Evolutionary conservation across 1,284 basidiomycete genomes (phyloP).

Genomic region (Peniophora sp.): DNA sequence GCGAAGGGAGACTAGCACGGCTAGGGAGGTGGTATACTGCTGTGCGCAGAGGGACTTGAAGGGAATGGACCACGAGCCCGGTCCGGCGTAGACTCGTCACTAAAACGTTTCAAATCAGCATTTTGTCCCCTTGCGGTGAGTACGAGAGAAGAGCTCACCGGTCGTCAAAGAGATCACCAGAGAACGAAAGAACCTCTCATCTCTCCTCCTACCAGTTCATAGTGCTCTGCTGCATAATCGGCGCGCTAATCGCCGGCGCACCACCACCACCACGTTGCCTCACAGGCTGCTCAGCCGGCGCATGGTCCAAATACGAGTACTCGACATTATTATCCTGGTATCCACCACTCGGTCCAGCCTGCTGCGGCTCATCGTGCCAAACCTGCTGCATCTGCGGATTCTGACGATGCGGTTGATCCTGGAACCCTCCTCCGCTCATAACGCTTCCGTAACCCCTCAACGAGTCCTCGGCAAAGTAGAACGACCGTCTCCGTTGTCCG

Average conservation of each 20-base stretch:
- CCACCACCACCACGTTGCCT: constrained; percentile 43
- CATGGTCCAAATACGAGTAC: constrained; percentile 18
- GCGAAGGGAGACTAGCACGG: too few relatives aligned
- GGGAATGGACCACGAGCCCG: too few relatives aligned
- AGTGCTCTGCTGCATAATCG: constrained; percentile 61
- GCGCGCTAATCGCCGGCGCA: constrained; percentile 52
- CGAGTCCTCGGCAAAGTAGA: constrained; percentile 79
- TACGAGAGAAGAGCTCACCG: too few relatives aligned
- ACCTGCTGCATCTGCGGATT: too few relatives aligned
- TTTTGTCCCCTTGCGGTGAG: too few relatives aligned
- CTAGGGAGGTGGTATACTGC: too few relatives aligned
- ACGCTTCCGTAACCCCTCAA: constrained; percentile 43
- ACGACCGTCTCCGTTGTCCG: constrained; percentile 61
- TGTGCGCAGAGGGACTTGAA: too few relatives aligned
- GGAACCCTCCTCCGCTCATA: constrained; percentile 14
- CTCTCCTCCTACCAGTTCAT: constrained; percentile 40
- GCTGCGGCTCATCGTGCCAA: not conserved
- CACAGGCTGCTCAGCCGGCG: constrained; percentile 21
- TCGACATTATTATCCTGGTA: constrained; percentile 18
- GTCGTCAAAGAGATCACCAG: too few relatives aligned
- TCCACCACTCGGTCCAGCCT: constrained; percentile 1
- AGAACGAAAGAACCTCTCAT: too few relatives aligned
- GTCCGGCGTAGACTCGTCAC: too few relatives aligned
- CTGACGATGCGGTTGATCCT: not conserved
- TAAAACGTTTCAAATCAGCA: too few relatives aligned